phyloP scores from a whole-genome alignment of 768 basidiomycete genomes.

The Podaxis pistillaris region DNA sequence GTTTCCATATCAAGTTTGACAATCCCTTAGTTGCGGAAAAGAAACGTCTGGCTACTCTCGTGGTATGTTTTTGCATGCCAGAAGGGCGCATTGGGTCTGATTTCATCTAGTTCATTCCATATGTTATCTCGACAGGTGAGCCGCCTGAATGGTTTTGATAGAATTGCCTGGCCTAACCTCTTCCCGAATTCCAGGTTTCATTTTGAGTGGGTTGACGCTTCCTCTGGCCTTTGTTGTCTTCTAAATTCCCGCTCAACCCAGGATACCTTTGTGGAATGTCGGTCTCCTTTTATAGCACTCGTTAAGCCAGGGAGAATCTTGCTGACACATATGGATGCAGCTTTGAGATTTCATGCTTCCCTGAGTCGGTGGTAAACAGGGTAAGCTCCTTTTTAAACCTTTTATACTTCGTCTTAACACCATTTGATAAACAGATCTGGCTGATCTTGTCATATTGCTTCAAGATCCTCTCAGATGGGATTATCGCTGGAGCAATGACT shows the following conservation, averaged over 20 bases:
- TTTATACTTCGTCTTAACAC: neutral
- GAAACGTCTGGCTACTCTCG: neutral
- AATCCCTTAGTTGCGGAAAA: neutral
- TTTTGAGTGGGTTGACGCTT: neutral
- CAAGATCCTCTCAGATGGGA: constrained; percentile 9
- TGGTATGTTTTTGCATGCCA: neutral
- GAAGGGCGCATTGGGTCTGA: neutral
- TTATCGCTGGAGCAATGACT: constrained; percentile 1
- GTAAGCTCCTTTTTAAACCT: neutral
- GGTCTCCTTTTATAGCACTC: neutral
- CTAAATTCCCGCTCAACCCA: neutral
- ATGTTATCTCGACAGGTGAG: neutral
- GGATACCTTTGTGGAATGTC: constrained; percentile 1
- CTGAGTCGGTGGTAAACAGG: neutral
- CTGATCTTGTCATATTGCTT: neutral
- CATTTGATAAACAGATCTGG: neutral
- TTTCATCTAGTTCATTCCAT: constrained; percentile 3
- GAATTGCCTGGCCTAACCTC: neutral
- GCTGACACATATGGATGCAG: neutral
- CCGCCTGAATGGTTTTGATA: neutral
- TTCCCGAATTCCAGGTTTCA: neutral
- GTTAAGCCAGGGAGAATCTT: no score
- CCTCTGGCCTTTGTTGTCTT: neutral
- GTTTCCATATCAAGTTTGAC: neutral
- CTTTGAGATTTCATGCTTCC: neutral